Evolutionary conservation across 495 filamentous ascomycete species (phyloP).

Genomic region (Tuber borchii): DNA sequence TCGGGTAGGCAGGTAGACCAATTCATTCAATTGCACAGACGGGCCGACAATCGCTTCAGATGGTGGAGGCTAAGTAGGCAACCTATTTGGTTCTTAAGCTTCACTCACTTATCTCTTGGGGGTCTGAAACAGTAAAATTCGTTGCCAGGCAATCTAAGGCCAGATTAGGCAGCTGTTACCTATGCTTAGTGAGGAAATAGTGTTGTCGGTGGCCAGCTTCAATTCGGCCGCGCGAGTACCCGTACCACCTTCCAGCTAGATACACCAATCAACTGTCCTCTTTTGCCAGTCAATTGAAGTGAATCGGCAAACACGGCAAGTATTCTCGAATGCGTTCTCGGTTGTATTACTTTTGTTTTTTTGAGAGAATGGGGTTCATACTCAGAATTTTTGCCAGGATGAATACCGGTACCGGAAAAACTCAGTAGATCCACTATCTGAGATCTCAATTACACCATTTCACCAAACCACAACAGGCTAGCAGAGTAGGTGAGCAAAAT

Average conservation of each 20-base stretch:
- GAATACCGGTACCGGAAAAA: too few species aligned
- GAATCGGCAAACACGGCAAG: not conserved
- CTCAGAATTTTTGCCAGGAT: not conserved
- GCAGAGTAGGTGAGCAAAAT: too few species aligned
- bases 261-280: not conserved
- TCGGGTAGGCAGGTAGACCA: conserved; percentile 17
- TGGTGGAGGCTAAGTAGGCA: conserved; percentile 22
- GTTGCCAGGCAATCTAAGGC: too few species aligned
- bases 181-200: too few species aligned
- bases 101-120: conserved; percentile 16
- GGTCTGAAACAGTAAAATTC: too few species aligned
- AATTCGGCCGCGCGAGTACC: too few species aligned
- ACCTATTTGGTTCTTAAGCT: conserved; percentile 17
- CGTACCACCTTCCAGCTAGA: not conserved
- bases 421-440: too few species aligned
- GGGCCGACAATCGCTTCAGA: conserved; percentile 11
- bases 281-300: not conserved
- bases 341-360: not conserved
- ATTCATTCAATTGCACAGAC: conserved; percentile 14
- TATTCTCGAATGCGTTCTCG: too few species aligned
- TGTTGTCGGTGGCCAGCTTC: too few species aligned
- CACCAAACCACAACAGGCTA: too few species aligned
- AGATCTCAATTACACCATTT: too few species aligned
- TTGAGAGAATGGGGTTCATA: not conserved
- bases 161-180: too few species aligned